A percentile compares a stretch with the other conserved stretches of the same genome.
Evolutionary conservation across 768 basidiomycete genomes (phyloP).

Genomic region (Pulveroboletus sp.): DNA sequence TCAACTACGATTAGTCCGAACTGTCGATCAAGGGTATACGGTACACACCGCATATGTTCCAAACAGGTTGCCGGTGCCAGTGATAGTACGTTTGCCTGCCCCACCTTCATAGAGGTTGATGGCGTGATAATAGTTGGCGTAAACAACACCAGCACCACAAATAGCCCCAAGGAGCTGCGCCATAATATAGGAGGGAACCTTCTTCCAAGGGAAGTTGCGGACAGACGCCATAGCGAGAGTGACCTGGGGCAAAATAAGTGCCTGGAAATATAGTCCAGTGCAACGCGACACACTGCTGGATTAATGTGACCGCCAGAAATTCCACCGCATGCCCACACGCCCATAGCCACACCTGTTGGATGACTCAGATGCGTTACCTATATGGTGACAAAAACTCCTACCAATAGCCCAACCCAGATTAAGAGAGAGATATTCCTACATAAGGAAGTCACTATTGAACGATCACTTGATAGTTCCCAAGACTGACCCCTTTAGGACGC

Average conservation of each 20-base stretch:
- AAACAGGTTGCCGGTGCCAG: constrained; percentile 54
- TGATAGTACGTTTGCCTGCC: constrained; percentile 47
- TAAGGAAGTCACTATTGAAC: background rate
- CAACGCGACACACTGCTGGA: constrained; percentile 46
- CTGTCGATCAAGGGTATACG: background rate
- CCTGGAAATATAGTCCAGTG: background rate
- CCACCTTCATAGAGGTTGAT: constrained; percentile 63
- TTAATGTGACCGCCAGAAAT: constrained; percentile 76
- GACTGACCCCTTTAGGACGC: constrained; percentile 52
- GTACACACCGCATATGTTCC: constrained; percentile 53
- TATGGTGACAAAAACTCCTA: constrained; percentile 3
- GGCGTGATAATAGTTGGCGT: constrained; percentile 66
- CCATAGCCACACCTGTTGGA: constrained; percentile 48
- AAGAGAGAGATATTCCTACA: constrained; percentile 22
- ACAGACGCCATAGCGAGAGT: constrained; percentile 66
- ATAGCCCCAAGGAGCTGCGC: constrained; percentile 61
- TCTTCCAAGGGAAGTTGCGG: constrained; percentile 74
- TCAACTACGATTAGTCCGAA: constrained; percentile 6
- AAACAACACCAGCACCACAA: constrained; percentile 52
- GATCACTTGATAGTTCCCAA: background rate
- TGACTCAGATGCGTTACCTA: background rate
- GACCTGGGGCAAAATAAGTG: constrained; percentile 39
- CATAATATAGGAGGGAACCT: constrained; percentile 66
- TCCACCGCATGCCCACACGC: constrained; percentile 62
- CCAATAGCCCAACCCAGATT: constrained; percentile 32